A percentile compares a stretch with the other conserved stretches of the same genome.
Evolutionary conservation across 2,329 filamentous ascomycete genomes (phyloP).

Genomic region (Paramyrothecium roridum): DNA sequence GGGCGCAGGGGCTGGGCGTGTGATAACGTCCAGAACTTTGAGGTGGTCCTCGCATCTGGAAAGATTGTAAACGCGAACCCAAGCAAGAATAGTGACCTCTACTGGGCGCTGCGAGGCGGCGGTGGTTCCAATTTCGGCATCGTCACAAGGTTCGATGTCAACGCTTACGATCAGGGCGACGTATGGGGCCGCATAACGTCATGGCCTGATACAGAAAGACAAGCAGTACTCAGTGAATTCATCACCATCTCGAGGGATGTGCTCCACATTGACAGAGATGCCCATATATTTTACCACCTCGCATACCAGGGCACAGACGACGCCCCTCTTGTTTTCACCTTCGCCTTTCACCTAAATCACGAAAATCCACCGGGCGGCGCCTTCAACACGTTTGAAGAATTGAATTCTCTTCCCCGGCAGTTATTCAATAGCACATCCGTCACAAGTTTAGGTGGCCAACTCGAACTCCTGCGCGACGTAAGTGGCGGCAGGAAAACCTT

Average conservation of each 20-base stretch:
- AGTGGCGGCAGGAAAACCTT: background rate
- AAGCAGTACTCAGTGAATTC: background rate
- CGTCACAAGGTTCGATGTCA: slow-evolving; percentile 20
- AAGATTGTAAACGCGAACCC: slow-evolving; percentile 36
- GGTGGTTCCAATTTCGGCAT: slow-evolving; percentile 36
- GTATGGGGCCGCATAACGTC: slow-evolving; percentile 7
- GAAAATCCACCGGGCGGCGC: background rate
- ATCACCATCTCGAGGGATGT: background rate
- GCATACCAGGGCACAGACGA: background rate
- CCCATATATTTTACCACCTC: background rate
- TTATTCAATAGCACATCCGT: background rate
- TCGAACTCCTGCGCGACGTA: background rate
- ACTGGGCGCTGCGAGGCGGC: slow-evolving; percentile 25
- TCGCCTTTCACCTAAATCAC: background rate
- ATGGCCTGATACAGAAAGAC: background rate
- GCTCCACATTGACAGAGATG: background rate
- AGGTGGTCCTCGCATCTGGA: slow-evolving; percentile 46
- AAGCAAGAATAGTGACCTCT: slow-evolving; percentile 6
- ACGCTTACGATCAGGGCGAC: slow-evolving; percentile 17
- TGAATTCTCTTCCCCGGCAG: background rate
- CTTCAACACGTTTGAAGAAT: background rate
- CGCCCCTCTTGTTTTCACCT: background rate
- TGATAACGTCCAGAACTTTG: slow-evolving; percentile 38
- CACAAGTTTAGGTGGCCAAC: background rate
- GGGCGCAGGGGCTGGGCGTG: slow-evolving; percentile 40